Evolutionary conservation across 2,329 filamentous ascomycete species (phyloP).

Genomic region (Zopfia rhizophila): DNA sequence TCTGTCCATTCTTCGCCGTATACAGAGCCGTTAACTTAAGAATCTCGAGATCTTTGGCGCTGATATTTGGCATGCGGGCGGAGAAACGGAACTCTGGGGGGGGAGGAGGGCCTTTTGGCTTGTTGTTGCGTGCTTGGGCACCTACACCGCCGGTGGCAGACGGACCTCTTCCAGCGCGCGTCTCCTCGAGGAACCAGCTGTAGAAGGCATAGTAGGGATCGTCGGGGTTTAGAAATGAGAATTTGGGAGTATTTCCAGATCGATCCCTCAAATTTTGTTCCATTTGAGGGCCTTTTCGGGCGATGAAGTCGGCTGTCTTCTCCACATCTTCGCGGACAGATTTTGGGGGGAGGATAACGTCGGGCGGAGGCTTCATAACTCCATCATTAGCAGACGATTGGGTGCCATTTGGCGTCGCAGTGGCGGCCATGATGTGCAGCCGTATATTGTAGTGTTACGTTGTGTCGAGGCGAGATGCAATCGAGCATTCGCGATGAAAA

Average conservation of each 20-base stretch:
- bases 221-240: slow-evolving; percentile 82
- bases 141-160: slow-evolving; percentile 78
- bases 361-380: slow-evolving; percentile 75
- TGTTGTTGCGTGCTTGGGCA: slow-evolving; percentile 65
- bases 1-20: slow-evolving; percentile 90
- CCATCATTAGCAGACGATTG: slow-evolving; percentile 25
- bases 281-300: slow-evolving; percentile 72
- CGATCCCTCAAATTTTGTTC: slow-evolving; percentile 88
- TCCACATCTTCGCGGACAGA: slow-evolving; percentile 88
- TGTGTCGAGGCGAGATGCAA: too few species aligned
- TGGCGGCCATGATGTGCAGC: slow-evolving; percentile 38
- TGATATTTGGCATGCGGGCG: slow-evolving; percentile 96
- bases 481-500: too few species aligned
- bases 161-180: slow-evolving; percentile 84
- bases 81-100: slow-evolving; percentile 92
- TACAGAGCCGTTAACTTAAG: slow-evolving; percentile 84
- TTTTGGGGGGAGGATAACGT: slow-evolving; percentile 84
- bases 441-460: neutral
- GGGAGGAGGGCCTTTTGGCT: slow-evolving; percentile 83
- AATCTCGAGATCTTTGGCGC: slow-evolving; percentile 85
- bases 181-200: slow-evolving; percentile 87
- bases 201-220: slow-evolving; percentile 93
- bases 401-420: slow-evolving; percentile 32
- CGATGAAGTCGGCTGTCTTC: slow-evolving; percentile 93
- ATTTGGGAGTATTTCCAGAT: slow-evolving; percentile 85